Base-by-base conservation (phyloP, 768 basidiomycete genomes). In the Boletus speciosus region DNA sequence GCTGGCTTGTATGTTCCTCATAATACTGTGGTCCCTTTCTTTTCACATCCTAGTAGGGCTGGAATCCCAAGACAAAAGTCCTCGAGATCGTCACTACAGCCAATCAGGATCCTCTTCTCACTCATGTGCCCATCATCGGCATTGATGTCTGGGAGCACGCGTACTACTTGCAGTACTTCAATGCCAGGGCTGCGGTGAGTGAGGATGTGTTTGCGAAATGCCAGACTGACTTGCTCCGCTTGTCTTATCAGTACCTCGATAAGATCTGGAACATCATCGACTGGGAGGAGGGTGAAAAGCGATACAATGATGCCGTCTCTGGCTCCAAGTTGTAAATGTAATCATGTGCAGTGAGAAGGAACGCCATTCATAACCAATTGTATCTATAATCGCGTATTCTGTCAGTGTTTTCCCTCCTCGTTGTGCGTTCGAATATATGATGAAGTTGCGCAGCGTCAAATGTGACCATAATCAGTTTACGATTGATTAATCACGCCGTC, bases 131-230 rank as follows among this genome's bases (percentile, higher is more conserved):
- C 51, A 79, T 97, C 75, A 90, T 96, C 63, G 93, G 94, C 50
- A 83, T 97, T 63, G 93, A 95, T 61, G 85, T 95, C 67, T 96
- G 94, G 93, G 93, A 96, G 75, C 93, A 96, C 66, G 93, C 92
- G 47, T 93, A 93, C 79, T 98, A 97, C 76, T 83, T 97, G 66
- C 93, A 98, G 73, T 98, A 98, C 77, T 84, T 90, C 71, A 98
- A 97, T 73, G 93, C 93, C 65, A 96, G 95, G 80, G 83, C 77
- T 51, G 89, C 92, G 66, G 93, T 96, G 66, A 71, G 93, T 79
- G 31, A 21, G 36, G 36, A 10, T 45, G 4, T 5, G 36, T 25
- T 3, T 6, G 11, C 12, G 31, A 38, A 39, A 46, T 35, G 15
- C 8, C 27, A 12, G 5, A 32, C 35, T 59, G 52, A 55, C 25